Evolutionary conservation across 108 stramenopile genomes (phyloP).

Genomic region (Nitzschia palea): DNA sequence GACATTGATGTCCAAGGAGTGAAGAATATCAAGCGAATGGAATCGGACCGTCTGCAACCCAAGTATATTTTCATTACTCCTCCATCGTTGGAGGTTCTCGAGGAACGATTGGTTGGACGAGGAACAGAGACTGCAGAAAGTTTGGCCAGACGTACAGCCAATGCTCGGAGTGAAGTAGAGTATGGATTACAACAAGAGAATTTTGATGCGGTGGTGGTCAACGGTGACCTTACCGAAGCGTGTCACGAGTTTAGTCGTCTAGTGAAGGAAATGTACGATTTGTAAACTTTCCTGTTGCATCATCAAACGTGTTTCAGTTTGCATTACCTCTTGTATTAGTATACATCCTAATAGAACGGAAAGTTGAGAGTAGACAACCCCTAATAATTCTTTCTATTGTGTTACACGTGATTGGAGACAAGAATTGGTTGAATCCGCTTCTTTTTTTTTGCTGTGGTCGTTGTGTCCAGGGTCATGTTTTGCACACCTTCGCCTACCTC

Average conservation of each 20-base stretch:
- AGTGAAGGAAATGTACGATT: conserved; percentile 44
- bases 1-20: conserved; percentile 96
- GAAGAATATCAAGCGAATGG: conserved; percentile 50
- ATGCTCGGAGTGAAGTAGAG: conserved; percentile 85
- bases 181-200: conserved; percentile 67
- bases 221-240: conserved; percentile 83
- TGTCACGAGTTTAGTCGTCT: conserved; percentile 43
- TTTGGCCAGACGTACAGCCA: conserved; percentile 65
- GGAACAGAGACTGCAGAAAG: conserved; percentile 89
- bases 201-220: conserved; percentile 83
- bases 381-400: no score
- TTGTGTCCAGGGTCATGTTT: conserved; percentile 17
- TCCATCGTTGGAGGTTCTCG: conserved; percentile 80
- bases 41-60: conserved; percentile 32
- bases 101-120: conserved; percentile 69
- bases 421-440: conserved; percentile 37
- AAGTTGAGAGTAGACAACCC: no score
- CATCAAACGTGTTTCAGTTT: background rate
- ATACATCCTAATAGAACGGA: no score
- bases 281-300: background rate
- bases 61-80: conserved; percentile 94
- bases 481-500: conserved; percentile 30
- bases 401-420: conserved; percentile 1
- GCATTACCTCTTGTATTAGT: no score
- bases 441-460: conserved; percentile 31